Evolutionary conservation across 495 filamentous ascomycete genomes (phyloP), one percentile per base, ranked within the genome.

Genomic region (Zalerion maritima): DNA sequence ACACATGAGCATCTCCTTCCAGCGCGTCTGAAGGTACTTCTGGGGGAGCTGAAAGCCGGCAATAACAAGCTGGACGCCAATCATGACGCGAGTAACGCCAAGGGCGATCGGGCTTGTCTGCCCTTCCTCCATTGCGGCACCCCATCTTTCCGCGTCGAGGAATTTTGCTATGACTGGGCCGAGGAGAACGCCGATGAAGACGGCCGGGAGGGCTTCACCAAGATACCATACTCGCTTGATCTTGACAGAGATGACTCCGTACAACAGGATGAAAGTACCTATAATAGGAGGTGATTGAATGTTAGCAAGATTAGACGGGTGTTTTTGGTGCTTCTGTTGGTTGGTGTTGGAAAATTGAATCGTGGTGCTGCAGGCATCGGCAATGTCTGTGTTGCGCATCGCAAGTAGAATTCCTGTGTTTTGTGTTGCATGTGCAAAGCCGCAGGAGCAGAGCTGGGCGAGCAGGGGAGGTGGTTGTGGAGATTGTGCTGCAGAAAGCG

Each of bases 11-110:
- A 94, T 55, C 31, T 72, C 72, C 41, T 71, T 78, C 75, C 77
- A 81, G 62, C 81, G 74, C 24, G 59, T 60, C 47, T 62, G 56
- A n/a, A 85, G 52, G 51, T 92, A 91, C 31, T 73, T 79, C 36
- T 73, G 78, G 3, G 84, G 84, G 5, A 94, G 59, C 46, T 92
- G 85, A 10, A 87, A 75, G 22, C 85, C 85, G 6, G 82, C 81
- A 17, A 92, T 63, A 18, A 92, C 79, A 14, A 71, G 49, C 41
- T 70, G 67, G 21, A 72, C 60, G 12, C 65, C 63, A 36, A 71
- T 67, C 24, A 70, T 60, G 23, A 71, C 43, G 9, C 68, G 54
- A 28, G 57, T 56, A 26, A 71, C 30, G 24, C 54, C 57, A 52
- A 59, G 63, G 9, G 62, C 60, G 28, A 68, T 61, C 0, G 49